Evolutionary conservation across 164 flowering plant species (phyloP).

Genomic region (Stephania cephalantha): DNA sequence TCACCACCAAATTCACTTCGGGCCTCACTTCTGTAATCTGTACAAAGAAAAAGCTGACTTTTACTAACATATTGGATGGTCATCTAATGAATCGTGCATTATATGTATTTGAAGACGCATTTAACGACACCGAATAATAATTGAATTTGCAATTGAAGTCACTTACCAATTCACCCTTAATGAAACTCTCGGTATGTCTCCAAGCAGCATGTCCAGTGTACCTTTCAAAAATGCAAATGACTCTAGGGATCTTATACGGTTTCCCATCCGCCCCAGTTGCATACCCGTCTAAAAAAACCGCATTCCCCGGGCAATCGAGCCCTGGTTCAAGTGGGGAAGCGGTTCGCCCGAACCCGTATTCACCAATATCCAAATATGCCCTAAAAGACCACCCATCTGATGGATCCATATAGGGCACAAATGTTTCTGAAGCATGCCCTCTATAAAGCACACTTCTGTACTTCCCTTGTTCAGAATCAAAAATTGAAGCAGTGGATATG

Average conservation of each 20-base stretch:
- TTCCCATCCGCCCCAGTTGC: slow-evolving; percentile 30
- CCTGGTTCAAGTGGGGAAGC: slow-evolving; percentile 36
- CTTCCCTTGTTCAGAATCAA: slow-evolving; percentile 29
- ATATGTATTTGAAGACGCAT: no score
- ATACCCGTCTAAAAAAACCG: slow-evolving; percentile 37
- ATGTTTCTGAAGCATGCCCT: slow-evolving; percentile 50
- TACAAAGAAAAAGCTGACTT: slow-evolving; percentile 4
- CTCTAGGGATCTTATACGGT: slow-evolving; percentile 28
- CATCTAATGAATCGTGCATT: no score
- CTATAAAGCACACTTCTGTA: slow-evolving; percentile 39
- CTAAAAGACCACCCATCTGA: slow-evolving; percentile 48
- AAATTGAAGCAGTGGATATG: slow-evolving; percentile 47
- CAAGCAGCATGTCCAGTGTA: slow-evolving; percentile 45
- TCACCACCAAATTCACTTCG: slow-evolving; percentile 44
- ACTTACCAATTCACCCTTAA: slow-evolving; percentile 39
- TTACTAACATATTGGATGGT: no score
- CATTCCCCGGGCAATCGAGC: slow-evolving; percentile 43
- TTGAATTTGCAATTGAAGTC: no score
- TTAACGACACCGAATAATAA: not conserved
- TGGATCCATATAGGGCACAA: slow-evolving; percentile 66
- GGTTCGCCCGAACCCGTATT: slow-evolving; percentile 44
- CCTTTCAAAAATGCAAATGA: slow-evolving; percentile 45
- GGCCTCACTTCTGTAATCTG: slow-evolving; percentile 39
- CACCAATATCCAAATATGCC: slow-evolving; percentile 52
- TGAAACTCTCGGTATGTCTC: slow-evolving; percentile 46